A percentile compares a stretch with the other conserved stretches of the same genome.
These are phyloP conservation scores for Bacidia gigantensis DNA, from an alignment of 495 filamentous ascomycete genomes.

Conservation along the genomic window DNA sequence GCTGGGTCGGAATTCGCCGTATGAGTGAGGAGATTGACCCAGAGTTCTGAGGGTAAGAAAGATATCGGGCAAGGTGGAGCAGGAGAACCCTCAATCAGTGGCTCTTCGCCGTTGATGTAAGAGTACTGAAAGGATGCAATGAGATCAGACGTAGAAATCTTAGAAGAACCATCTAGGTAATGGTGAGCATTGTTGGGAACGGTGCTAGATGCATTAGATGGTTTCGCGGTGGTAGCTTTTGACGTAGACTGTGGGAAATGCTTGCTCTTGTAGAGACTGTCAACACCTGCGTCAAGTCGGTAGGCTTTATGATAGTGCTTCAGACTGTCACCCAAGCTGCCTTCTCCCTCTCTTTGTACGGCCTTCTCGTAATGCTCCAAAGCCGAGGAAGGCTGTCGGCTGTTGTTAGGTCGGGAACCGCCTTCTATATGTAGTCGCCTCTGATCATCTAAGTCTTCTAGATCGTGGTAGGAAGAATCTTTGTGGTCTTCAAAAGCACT, in stretches of 20 bases:
- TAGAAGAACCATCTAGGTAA: conserved; percentile 38
- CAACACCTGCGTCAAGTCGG: conserved; percentile 67
- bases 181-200: conserved; percentile 42
- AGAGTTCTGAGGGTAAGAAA: conserved; percentile 64
- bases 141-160: conserved; percentile 46
- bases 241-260: conserved; percentile 60
- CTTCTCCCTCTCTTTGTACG: conserved; percentile 72
- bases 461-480: conserved; percentile 29
- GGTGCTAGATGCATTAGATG: conserved; percentile 38
- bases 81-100: conserved; percentile 48
- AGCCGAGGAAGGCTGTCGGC: conserved; percentile 54
- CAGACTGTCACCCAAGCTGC: conserved; percentile 80
- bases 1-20: conserved; percentile 66
- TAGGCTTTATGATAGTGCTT: conserved; percentile 83
- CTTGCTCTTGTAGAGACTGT: conserved; percentile 77
- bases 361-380: conserved; percentile 89
- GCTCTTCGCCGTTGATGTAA: conserved; percentile 44
- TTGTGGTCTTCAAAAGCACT: conserved; percentile 31
- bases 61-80: conserved; percentile 66
- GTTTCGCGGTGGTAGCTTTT: conserved; percentile 38
- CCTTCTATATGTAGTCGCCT: conserved; percentile 29
- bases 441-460: conserved; percentile 29
- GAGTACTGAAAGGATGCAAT: conserved; percentile 59
- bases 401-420: conserved; percentile 11
- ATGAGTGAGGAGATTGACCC: conserved; percentile 57